A percentile compares a stretch with the other conserved stretches of the same genome.
Conservation (phyloP, 176 grass and related monocot species). For the Oryza brachyantha region DNA sequence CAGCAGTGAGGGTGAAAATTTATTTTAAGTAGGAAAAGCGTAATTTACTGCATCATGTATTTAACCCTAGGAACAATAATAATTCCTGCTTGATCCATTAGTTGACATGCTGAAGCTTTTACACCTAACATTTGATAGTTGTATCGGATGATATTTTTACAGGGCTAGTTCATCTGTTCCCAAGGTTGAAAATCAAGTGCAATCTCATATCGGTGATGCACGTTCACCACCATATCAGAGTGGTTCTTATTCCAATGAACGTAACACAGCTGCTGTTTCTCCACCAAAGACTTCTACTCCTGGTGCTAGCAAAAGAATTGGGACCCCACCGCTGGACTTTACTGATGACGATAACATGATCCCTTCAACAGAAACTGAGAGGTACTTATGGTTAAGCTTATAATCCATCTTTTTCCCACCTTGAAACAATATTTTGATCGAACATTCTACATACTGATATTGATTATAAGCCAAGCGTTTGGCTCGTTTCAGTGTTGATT, state of each 20-base stretch:
- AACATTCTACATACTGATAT: conserved; percentile 6
- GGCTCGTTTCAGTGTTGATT: too few species aligned
- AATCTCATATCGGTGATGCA: conserved; percentile 27
- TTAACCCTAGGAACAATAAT: neutral
- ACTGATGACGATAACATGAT: conserved; percentile 24
- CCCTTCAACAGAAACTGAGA: conserved; percentile 50
- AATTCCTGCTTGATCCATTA: neutral
- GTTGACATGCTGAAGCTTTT: conserved; percentile 6
- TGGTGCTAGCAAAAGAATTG: conserved; percentile 35
- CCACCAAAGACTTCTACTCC: conserved; percentile 38
- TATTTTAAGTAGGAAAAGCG: neutral
- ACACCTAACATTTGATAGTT: neutral
- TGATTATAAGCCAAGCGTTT: conserved; percentile 73
- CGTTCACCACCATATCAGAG: conserved; percentile 37
- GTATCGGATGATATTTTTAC: conserved; percentile 21
- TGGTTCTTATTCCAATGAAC: conserved; percentile 29
- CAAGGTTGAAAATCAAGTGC: conserved; percentile 39
- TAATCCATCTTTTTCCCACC: neutral
- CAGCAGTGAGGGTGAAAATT: neutral
- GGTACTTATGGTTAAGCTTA: conserved; percentile 36
- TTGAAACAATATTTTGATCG: neutral
- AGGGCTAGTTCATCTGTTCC: conserved; percentile 44
- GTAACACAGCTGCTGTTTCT: conserved; percentile 27
- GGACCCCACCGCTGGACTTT: conserved; percentile 21
- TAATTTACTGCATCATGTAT: neutral